These are phyloP conservation scores for Kurtzmaniella quercitrusa DNA, from an alignment of 1,139 yeast species.

Conservation along the genomic window DNA sequence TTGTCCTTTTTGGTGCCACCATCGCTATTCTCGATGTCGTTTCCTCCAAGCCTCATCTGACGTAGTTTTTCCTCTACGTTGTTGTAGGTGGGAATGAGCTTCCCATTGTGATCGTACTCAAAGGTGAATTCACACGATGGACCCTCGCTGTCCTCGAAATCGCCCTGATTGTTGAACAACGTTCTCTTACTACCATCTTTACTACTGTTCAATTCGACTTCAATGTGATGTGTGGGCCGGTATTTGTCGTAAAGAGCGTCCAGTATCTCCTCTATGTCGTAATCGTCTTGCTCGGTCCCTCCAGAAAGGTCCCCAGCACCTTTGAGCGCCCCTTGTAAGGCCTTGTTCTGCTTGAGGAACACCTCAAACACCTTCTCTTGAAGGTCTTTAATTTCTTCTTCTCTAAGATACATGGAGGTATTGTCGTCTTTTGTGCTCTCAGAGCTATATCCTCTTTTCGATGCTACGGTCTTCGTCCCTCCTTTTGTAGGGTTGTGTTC, in stretches of 20 bases:
- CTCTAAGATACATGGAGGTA: not conserved
- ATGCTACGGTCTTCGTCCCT: not conserved
- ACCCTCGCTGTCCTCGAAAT: slow-evolving; percentile 19
- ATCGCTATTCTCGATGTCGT: slow-evolving; percentile 3
- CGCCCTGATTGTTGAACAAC: slow-evolving; percentile 10
- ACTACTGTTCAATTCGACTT: slow-evolving; percentile 35
- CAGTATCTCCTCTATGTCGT: slow-evolving; percentile 34
- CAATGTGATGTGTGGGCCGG: slow-evolving; percentile 37
- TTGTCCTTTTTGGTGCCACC: slow-evolving; percentile 6
- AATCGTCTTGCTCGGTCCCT: slow-evolving; percentile 26
- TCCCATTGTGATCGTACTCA: slow-evolving; percentile 42
- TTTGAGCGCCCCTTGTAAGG: slow-evolving; percentile 9
- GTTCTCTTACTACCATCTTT: slow-evolving; percentile 15
- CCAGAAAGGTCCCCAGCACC: slow-evolving; percentile 6
- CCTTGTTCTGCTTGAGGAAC: slow-evolving; percentile 11
- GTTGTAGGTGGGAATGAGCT: slow-evolving; percentile 38
- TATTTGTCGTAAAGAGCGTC: slow-evolving; percentile 23
- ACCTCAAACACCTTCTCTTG: not conserved
- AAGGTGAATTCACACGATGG: slow-evolving; percentile 44
- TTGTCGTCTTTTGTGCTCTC: not conserved
- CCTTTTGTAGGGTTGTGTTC: slow-evolving; percentile 7
- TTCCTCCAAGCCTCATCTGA: slow-evolving; percentile 17
- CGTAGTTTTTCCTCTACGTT: slow-evolving; percentile 38
- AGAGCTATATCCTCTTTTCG: not conserved
- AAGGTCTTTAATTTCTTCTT: not conserved